phyloP scores from a whole-genome alignment of 106 monocot genomes.

The Allium cepa region DNA sequence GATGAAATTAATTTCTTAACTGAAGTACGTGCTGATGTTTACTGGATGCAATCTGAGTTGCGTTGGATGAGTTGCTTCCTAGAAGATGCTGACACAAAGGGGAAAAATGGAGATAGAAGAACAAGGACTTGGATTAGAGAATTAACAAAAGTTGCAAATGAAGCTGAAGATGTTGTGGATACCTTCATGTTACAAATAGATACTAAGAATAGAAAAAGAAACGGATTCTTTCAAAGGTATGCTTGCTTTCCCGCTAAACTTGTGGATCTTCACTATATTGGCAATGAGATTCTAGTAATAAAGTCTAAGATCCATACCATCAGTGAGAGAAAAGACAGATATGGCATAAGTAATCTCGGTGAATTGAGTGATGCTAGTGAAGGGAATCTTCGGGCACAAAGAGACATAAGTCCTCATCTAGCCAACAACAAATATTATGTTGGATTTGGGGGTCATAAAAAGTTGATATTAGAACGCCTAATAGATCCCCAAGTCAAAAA shows the following conservation, averaged over 20 bases:
- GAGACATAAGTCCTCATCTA: not conserved
- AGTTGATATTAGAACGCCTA: not conserved
- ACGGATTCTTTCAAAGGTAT: not conserved
- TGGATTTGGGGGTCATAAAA: not conserved
- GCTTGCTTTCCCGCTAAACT: not conserved
- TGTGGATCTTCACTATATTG: not conserved
- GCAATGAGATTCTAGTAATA: conserved; percentile 2
- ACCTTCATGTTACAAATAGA: not conserved
- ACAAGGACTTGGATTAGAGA: conserved; percentile 2
- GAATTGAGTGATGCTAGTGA: not conserved
- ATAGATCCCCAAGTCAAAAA: not conserved
- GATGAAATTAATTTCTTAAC: not conserved
- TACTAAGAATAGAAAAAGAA: not conserved
- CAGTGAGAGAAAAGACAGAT: not conserved
- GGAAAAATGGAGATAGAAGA: conserved; percentile 1
- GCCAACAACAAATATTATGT: not conserved
- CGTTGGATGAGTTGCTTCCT: conserved; percentile 11
- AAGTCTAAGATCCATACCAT: not conserved
- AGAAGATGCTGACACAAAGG: conserved; percentile 5
- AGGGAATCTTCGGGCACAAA: not conserved
- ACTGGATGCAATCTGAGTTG: conserved; percentile 2
- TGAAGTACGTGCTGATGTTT: not conserved
- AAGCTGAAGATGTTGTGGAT: conserved; percentile 9
- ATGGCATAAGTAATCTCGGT: conserved; percentile 4
- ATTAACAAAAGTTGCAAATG: not conserved